Evolutionary conservation across 208 protist species (phyloP).

Genomic region (Trypanosoma theileri): DNA sequence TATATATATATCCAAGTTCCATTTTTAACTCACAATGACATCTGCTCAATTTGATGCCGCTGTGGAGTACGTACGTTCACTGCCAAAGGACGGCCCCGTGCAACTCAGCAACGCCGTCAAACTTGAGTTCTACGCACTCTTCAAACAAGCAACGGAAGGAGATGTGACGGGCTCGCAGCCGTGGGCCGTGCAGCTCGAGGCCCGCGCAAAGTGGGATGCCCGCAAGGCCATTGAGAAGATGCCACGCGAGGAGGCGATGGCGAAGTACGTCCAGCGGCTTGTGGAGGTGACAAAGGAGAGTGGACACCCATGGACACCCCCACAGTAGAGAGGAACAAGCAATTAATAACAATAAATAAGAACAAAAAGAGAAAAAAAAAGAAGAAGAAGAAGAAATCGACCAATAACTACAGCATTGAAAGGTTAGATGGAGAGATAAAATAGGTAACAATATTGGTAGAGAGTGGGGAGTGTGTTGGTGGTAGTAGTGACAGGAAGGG

Average conservation of each 20-base stretch:
- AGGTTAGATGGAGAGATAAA: neutral
- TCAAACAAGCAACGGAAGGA: constrained; percentile 97
- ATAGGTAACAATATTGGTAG: neutral
- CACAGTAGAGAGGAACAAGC: constrained; percentile 8
- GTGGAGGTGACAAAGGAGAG: constrained; percentile 59
- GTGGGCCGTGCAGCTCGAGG: constrained; percentile 91
- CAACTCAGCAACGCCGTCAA: constrained; percentile 89
- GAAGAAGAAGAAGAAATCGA: neutral
- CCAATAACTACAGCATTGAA: neutral
- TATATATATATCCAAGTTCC: too few relatives aligned
- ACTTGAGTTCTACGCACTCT: constrained; percentile 95
- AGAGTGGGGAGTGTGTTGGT: too few relatives aligned
- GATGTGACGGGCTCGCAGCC: constrained; percentile 88
- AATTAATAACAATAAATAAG: neutral
- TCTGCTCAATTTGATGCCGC: constrained; percentile 80
- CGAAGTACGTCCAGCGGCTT: constrained; percentile 83
- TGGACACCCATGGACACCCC: constrained; percentile 59
- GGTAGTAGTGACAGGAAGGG: neutral
- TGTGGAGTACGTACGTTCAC: constrained; percentile 76
- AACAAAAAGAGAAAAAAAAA: constrained; percentile 21
- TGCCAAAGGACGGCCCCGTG: constrained; percentile 76
- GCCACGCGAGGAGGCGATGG: constrained; percentile 88
- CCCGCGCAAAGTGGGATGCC: constrained; percentile 94
- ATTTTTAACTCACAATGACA: constrained; percentile 47
- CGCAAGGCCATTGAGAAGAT: constrained; percentile 92